Evolutionary conservation across 140 eudicot species (phyloP), one percentile per base, ranked within the genome.

Genomic region (Flaveria floridana): DNA sequence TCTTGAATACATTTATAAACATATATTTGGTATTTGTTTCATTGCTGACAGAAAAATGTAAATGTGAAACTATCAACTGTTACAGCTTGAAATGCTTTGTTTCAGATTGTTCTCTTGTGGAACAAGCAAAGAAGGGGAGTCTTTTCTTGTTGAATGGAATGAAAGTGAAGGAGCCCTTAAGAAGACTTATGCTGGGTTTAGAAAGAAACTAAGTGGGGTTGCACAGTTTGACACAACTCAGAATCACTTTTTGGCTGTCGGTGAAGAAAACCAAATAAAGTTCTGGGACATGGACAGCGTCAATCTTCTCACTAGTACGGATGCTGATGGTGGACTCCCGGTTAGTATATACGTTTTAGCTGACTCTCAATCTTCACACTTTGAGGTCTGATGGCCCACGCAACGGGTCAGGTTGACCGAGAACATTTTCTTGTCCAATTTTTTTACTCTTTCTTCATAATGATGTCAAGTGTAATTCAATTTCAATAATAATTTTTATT

Each of bases 251-350:
- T 85, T 92, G 81, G 97, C 97, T 66, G 97, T 80, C n/a, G 97
- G 97, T 69, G 96, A 92, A 79, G 96, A 91, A 59, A 80, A 79
- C 86, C 96, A 89, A 70, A 91, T 91, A 15, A 91, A 91, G 82
- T 92, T 92, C 75, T 92, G 97, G 97, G 96, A 92, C 72, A 92
- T 92, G 97, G 96, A 92, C 73, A 89, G 74, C 41, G 58, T 37
- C 71, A 89, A 83, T 76, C 51, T 86, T 20, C 85, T 89, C 19
- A 80, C 96, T 23, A 80, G 69, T 67, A 82, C 81, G 57, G 97
- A 92, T 71, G 96, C 97, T n/a, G 97, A 87, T 34, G 97, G 95
- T 77, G 97, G 97, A 75, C 95, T 92, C 10, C 92, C 96, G 80
- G 97, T 92, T 42, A 83, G 96, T 91, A 11, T 52, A 70, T 62